Percentiles rank a stretch among this genome's conserved stretches.
Evolutionary conservation across 2,329 filamentous ascomycete genomes (phyloP).

Genomic region (Aspergillus fischeri): DNA sequence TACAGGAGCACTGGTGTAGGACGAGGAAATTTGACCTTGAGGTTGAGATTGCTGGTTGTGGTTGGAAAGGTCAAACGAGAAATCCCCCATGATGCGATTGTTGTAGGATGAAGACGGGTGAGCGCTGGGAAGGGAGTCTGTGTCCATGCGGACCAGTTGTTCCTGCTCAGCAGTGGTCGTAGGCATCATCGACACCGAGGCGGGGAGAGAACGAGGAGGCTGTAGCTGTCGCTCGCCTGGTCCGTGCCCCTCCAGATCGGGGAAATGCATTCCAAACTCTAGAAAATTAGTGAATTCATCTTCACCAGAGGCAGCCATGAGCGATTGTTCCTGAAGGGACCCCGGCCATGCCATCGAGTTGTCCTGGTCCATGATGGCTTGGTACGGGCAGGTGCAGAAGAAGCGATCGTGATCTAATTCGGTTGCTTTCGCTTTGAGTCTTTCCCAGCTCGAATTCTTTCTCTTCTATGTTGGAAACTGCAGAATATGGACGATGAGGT

Average conservation of each 20-base stretch:
- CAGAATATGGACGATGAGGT: not conserved
- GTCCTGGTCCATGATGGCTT: constrained; percentile 35
- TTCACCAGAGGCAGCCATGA: constrained; percentile 37
- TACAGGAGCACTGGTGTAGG: constrained; percentile 29
- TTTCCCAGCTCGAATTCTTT: not conserved
- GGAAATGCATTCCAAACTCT: constrained; percentile 46
- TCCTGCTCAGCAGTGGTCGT: constrained; percentile 27
- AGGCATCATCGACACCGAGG: constrained; percentile 31
- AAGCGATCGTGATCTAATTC: not conserved
- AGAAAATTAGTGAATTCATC: constrained; percentile 49
- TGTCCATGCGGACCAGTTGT: constrained; percentile 25
- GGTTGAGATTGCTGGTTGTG: constrained; percentile 20
- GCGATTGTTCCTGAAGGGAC: constrained; percentile 35
- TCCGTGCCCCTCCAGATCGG: constrained; percentile 39
- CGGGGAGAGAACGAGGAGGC: constrained; percentile 29
- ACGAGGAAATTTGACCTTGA: constrained; percentile 22
- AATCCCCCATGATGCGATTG: constrained; percentile 30
- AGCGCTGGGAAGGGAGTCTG: constrained; percentile 20
- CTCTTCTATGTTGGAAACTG: not conserved
- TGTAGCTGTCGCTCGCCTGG: constrained; percentile 33
- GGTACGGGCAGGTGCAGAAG: not conserved
- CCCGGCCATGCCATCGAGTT: constrained; percentile 38
- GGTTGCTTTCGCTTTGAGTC: not conserved
- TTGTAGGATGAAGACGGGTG: constrained; percentile 20
- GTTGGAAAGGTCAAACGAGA: constrained; percentile 29